Conservation (phyloP, 2,329 filamentous ascomycete species). For the Xylaria sp. region DNA sequence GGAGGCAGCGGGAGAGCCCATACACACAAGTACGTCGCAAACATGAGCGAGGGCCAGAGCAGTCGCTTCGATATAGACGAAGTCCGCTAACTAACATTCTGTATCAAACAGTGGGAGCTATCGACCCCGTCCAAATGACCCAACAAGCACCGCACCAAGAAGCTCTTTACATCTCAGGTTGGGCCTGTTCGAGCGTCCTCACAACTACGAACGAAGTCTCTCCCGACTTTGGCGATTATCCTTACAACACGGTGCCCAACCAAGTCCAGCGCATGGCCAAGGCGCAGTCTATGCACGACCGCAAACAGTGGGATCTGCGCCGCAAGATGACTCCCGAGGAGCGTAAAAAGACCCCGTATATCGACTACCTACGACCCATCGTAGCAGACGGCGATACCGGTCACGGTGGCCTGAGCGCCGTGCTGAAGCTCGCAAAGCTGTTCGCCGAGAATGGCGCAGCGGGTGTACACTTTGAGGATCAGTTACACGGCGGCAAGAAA, state of each 20-base stretch:
- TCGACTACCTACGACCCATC: conserved; percentile 94
- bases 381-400: conserved; percentile 97
- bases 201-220: conserved; percentile 97
- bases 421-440: conserved; percentile 95
- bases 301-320: conserved; percentile 90
- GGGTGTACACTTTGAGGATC: conserved; percentile 97
- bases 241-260: conserved; percentile 98
- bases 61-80: background rate
- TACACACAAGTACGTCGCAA: conserved; percentile 82
- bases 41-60: background rate
- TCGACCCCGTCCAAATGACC: conserved; percentile 99
- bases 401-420: conserved; percentile 90
- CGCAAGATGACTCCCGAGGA: conserved; percentile 80
- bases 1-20: conserved; percentile 81
- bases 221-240: conserved; percentile 97
- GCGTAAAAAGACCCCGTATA: conserved; percentile 80
- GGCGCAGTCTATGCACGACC: conserved; percentile 95
- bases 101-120: conserved; percentile 82
- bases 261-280: conserved; percentile 97
- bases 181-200: conserved; percentile 94
- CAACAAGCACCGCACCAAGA: conserved; percentile 97
- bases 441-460: conserved; percentile 98
- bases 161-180: conserved; percentile 94
- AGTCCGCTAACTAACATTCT: conserved; percentile 12
- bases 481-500: conserved; percentile 97